Evolutionary conservation across 306 rosid species (phyloP).

Genomic region (Cicer bijugum): DNA sequence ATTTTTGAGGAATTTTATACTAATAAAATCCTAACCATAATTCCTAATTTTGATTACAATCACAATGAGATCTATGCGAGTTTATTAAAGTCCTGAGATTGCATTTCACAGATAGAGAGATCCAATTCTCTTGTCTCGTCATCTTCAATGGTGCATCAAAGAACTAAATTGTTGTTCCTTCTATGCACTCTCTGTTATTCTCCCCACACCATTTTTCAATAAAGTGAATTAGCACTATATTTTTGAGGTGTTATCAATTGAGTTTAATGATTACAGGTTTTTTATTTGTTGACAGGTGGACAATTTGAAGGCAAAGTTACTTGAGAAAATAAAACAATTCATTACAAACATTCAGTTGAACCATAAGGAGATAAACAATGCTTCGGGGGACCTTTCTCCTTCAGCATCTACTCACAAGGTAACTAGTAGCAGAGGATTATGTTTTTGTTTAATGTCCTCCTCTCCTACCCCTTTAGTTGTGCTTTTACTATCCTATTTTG

Average conservation of each 20-base stretch:
- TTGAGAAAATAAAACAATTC: slow-evolving; percentile 84
- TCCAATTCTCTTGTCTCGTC: slow-evolving; percentile 36
- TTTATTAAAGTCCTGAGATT: slow-evolving; percentile 32
- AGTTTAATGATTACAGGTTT: slow-evolving; percentile 44
- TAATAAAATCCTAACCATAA: slow-evolving; percentile 10
- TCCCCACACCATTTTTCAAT: background rate
- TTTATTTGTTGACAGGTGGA: slow-evolving; percentile 69
- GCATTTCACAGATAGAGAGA: slow-evolving; percentile 36
- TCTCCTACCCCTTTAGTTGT: slow-evolving; percentile 24
- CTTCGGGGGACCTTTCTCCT: slow-evolving; percentile 54
- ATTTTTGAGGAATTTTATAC: too few relatives aligned
- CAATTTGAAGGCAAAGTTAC: slow-evolving; percentile 74
- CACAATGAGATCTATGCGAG: slow-evolving; percentile 20
- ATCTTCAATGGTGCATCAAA: background rate
- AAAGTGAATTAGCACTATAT: slow-evolving; percentile 5
- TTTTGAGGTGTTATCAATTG: slow-evolving; percentile 13
- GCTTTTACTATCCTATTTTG: slow-evolving; percentile 14
- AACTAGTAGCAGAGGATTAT: slow-evolving; percentile 41
- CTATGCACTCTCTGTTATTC: slow-evolving; percentile 31
- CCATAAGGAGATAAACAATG: slow-evolving; percentile 56
- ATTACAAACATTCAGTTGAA: slow-evolving; percentile 65
- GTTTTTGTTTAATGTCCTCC: slow-evolving; percentile 31
- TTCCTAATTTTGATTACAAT: background rate
- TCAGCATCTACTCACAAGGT: slow-evolving; percentile 71
- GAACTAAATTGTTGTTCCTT: too few relatives aligned